phyloP scores from a whole-genome alignment of 228 moss, liverwort and hornwort genomes.

The Sphagnum magellanicum region DNA sequence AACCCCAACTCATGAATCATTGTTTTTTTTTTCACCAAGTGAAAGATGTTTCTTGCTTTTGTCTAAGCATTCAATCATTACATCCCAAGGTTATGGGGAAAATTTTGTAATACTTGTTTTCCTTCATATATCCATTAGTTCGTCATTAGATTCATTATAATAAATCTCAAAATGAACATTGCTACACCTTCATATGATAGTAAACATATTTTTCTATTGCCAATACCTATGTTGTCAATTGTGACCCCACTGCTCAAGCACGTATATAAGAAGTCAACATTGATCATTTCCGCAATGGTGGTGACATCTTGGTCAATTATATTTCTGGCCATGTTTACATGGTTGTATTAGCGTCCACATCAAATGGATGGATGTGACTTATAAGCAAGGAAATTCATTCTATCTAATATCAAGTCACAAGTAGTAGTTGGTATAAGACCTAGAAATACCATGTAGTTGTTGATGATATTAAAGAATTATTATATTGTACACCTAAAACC shows the following conservation, averaged over 20 bases:
- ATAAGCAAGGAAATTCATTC: too few species aligned
- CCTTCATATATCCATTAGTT: slow-evolving; percentile 25
- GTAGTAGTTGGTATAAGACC: background rate
- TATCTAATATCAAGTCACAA: too few species aligned
- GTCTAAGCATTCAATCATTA: slow-evolving; percentile 17
- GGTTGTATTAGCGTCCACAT: slow-evolving; percentile 52
- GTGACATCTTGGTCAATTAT: slow-evolving; percentile 61
- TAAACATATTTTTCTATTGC: slow-evolving; percentile 9
- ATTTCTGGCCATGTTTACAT: slow-evolving; percentile 70
- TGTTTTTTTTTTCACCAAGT: slow-evolving; percentile 5
- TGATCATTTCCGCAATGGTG: slow-evolving; percentile 69
- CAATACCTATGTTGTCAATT: slow-evolving; percentile 16
- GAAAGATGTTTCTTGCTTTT: slow-evolving; percentile 2
- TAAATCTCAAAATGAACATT: background rate
- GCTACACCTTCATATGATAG: slow-evolving; percentile 3
- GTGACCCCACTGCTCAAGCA: slow-evolving; percentile 41
- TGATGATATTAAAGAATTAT: too few species aligned
- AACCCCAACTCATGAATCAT: slow-evolving; percentile 15
- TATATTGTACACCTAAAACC: too few species aligned
- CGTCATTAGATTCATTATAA: slow-evolving; percentile 3
- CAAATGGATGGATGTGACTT: slow-evolving; percentile 63
- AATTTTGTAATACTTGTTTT: slow-evolving; percentile 14
- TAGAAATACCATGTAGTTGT: too few species aligned
- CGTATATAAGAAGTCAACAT: slow-evolving; percentile 54
- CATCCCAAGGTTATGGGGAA: slow-evolving; percentile 19